phyloP scores from a whole-genome alignment of 495 filamentous ascomycete species.

The Penicillium ucsense region DNA sequence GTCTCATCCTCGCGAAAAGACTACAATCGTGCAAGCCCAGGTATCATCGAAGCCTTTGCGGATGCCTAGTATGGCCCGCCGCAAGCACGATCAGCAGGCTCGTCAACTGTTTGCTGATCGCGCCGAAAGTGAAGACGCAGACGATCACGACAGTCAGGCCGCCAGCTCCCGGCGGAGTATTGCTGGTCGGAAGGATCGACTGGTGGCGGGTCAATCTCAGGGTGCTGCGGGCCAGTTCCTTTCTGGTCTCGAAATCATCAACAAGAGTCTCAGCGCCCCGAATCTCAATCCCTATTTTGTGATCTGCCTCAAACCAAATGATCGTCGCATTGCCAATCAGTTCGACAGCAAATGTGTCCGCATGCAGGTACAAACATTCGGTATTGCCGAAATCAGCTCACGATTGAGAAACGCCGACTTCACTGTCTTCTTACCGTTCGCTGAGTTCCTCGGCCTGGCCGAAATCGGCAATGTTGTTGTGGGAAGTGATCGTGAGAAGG shows the following conservation, averaged over 20 bases:
- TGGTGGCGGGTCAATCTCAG: conserved; percentile 49
- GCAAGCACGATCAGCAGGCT: conserved; percentile 46
- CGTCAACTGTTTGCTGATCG: conserved; percentile 21
- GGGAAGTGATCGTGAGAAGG: conserved; percentile 88
- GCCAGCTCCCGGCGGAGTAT: conserved; percentile 28
- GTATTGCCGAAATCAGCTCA: conserved; percentile 94
- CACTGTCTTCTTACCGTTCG: conserved; percentile 89
- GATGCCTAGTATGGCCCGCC: conserved; percentile 83
- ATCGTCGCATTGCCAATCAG: conserved; percentile 93
- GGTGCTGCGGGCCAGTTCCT: conserved; percentile 91
- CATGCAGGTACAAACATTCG: conserved; percentile 87
- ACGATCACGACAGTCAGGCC: conserved; percentile 42
- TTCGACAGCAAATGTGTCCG: conserved; percentile 98
- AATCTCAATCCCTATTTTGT: conserved; percentile 91
- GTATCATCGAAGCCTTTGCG: conserved; percentile 90
- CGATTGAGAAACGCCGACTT: conserved; percentile 87
- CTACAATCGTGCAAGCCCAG: conserved; percentile 89
- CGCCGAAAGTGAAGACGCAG: conserved; percentile 39
- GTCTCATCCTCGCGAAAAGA: conserved; percentile 80
- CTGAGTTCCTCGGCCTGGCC: conserved; percentile 83
- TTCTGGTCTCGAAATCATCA: conserved; percentile 79
- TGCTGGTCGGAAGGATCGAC: conserved; percentile 28
- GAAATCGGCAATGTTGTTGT: conserved; percentile 76
- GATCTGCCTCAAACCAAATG: conserved; percentile 96
- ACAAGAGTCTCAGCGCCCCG: conserved; percentile 64